Conservation (phyloP, 2,329 filamentous ascomycete genomes). For the Cytospora leucostoma region DNA sequence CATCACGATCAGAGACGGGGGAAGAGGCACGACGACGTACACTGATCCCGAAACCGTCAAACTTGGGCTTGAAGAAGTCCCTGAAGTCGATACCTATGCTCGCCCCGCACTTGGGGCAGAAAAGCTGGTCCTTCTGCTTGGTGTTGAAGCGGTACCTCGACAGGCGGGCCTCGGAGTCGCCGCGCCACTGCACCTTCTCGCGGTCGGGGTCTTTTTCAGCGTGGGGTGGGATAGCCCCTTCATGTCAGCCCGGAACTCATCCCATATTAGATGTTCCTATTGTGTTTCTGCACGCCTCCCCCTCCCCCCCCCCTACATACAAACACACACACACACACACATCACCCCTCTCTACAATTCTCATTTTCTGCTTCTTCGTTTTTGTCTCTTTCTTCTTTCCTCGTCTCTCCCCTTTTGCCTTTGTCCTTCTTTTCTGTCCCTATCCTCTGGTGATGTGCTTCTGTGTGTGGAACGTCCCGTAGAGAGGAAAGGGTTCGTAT, state of each 20-base stretch:
- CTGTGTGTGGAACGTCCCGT: background rate
- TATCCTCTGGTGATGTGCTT: background rate
- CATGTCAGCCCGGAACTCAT: background rate
- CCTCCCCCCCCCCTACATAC: too few relatives aligned
- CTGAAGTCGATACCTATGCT: constrained; percentile 51
- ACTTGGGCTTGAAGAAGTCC: constrained; percentile 31
- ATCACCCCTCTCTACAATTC: background rate
- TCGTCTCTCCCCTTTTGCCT: too few relatives aligned
- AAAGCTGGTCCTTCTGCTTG: constrained; percentile 50
- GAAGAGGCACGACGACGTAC: constrained; percentile 36
- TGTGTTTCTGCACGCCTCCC: background rate
- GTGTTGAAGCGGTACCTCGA: constrained; percentile 49
- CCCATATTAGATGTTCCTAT: background rate
- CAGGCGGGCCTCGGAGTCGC: constrained; percentile 41
- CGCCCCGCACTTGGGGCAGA: constrained; percentile 49
- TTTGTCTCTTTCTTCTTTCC: too few relatives aligned
- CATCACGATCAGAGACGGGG: background rate
- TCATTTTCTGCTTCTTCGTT: too few relatives aligned
- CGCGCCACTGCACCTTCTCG: constrained; percentile 46
- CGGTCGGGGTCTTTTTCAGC: constrained; percentile 40
- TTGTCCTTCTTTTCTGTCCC: too few relatives aligned
- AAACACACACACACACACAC: background rate
- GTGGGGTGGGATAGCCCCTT: background rate
- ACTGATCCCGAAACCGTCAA: constrained; percentile 45
- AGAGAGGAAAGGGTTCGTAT: constrained; percentile 26